phyloP scores from a whole-genome alignment of 2,329 filamentous ascomycete species.

The Alternaria novae-zelandiae region DNA sequence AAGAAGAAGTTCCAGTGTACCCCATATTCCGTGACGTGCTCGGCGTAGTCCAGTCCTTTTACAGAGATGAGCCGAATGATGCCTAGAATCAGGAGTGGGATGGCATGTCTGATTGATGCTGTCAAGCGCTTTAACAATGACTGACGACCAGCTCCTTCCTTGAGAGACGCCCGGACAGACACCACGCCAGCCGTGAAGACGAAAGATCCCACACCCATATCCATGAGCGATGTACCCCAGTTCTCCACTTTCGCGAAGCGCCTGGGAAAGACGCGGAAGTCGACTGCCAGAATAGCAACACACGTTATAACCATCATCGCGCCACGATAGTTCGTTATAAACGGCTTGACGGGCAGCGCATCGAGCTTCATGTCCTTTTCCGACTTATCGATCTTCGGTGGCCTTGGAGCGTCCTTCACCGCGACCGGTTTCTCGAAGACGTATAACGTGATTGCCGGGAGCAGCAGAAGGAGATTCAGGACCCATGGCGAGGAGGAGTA shows the following conservation, averaged over 20 bases:
- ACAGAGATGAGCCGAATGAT: constrained; percentile 83
- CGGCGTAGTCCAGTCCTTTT: constrained; percentile 93
- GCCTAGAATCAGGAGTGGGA: constrained; percentile 82
- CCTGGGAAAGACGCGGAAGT: constrained; percentile 90
- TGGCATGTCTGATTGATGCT: constrained; percentile 75
- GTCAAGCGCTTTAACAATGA: constrained; percentile 66
- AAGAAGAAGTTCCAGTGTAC: constrained; percentile 99
- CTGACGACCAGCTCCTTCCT: constrained; percentile 62
- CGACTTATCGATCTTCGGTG: constrained; percentile 26
- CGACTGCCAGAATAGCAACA: constrained; percentile 91
- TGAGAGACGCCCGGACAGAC: constrained; percentile 81
- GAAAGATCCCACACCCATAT: constrained; percentile 95
- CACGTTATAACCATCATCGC: constrained; percentile 92
- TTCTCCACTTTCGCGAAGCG: constrained; percentile 98
- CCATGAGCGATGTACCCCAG: constrained; percentile 99
- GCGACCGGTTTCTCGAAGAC: constrained; percentile 42
- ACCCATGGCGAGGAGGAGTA: constrained; percentile 79
- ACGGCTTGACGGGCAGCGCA: constrained; percentile 81
- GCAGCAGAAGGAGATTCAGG: constrained; percentile 75
- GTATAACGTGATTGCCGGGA: constrained; percentile 71
- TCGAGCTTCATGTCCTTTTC: constrained; percentile 45
- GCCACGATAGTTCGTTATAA: constrained; percentile 89
- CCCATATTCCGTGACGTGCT: constrained; percentile 96
- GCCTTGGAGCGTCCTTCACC: constrained; percentile 23
- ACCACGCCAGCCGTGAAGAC: constrained; percentile 93